A percentile compares a stretch with the other conserved stretches of the same genome.
Conservation (phyloP, 2,329 filamentous ascomycete genomes). For the Trichoderma citrinoviride region DNA sequence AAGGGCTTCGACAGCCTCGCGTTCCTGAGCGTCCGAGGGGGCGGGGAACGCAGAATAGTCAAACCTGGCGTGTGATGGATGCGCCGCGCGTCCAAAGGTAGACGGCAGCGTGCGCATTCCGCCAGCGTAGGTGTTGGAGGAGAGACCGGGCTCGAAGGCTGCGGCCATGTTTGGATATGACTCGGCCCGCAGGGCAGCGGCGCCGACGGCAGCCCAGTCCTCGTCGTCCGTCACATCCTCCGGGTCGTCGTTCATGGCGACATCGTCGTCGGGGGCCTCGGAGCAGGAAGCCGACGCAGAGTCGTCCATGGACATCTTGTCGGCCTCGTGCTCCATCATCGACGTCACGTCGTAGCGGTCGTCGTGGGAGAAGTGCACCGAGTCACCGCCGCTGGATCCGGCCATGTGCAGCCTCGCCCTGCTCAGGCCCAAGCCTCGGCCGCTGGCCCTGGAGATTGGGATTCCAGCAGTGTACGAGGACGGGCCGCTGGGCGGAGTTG, state of each 20-base stretch:
- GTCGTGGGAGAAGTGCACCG: slow-evolving; percentile 73
- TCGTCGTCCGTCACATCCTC: slow-evolving; percentile 92
- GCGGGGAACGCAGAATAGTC: slow-evolving; percentile 51
- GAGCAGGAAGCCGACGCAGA: slow-evolving; percentile 72
- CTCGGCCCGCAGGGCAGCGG: slow-evolving; percentile 72
- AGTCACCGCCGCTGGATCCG: slow-evolving; percentile 65
- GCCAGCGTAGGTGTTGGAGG: slow-evolving; percentile 49
- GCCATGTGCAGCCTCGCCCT: slow-evolving; percentile 50
- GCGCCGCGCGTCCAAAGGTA: slow-evolving; percentile 50
- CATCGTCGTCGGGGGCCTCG: slow-evolving; percentile 66
- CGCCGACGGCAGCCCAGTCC: slow-evolving; percentile 89
- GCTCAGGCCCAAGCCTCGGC: slow-evolving; percentile 43
- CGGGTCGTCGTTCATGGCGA: slow-evolving; percentile 69
- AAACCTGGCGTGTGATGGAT: slow-evolving; percentile 51
- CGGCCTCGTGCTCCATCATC: slow-evolving; percentile 80
- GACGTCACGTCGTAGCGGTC: slow-evolving; percentile 60
- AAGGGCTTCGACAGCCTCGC: slow-evolving; percentile 77
- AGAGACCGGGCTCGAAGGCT: slow-evolving; percentile 48
- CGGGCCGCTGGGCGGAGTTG: slow-evolving; percentile 35
- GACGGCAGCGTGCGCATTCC: slow-evolving; percentile 49
- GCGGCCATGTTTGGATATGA: slow-evolving; percentile 57
- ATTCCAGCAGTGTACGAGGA: slow-evolving; percentile 51
- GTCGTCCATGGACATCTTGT: slow-evolving; percentile 87
- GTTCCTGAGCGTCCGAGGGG: slow-evolving; percentile 68
- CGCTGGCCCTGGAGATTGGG: slow-evolving; percentile 50